Percentiles rank a stretch among this genome's conserved stretches.
phyloP scores from a whole-genome alignment of 148 eudicot species.

The Fallopia convolvulus region DNA sequence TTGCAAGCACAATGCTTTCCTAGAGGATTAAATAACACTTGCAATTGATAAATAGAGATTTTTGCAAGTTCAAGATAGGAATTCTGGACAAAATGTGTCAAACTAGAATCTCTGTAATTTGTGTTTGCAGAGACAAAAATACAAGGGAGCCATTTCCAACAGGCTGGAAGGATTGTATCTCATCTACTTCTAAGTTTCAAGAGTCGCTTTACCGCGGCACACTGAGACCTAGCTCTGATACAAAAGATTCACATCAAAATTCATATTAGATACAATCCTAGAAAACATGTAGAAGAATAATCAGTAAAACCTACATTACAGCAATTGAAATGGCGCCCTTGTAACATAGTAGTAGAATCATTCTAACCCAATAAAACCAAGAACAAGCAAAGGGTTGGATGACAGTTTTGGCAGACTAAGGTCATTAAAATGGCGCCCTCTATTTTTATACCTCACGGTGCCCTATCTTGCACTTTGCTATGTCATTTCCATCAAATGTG shows the following conservation, averaged over 20 bases:
- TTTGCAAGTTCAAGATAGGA: not conserved
- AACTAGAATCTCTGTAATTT: not conserved
- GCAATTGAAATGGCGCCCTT: not conserved
- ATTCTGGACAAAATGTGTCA: not conserved
- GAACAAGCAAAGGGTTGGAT: not conserved
- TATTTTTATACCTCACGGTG: not conserved
- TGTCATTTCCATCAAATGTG: not conserved
- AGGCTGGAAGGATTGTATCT: not conserved
- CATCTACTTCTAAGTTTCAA: not conserved
- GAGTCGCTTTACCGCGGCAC: conserved; percentile 10
- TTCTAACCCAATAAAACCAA: not conserved
- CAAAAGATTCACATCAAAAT: not conserved
- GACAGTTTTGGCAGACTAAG: not conserved
- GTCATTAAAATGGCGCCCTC: not conserved
- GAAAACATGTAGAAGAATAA: not conserved
- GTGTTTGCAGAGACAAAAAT: not conserved
- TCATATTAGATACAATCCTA: not conserved
- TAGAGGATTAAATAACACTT: not conserved
- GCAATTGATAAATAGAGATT: not conserved
- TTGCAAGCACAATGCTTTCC: not conserved
- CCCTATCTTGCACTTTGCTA: not conserved
- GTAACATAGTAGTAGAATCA: not conserved
- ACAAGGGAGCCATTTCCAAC: not conserved
- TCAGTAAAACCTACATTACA: not conserved
- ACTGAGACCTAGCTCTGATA: conserved; percentile 12